Evolutionary conservation across 768 basidiomycete genomes (phyloP).

Genomic region (Epithele typhae): DNA sequence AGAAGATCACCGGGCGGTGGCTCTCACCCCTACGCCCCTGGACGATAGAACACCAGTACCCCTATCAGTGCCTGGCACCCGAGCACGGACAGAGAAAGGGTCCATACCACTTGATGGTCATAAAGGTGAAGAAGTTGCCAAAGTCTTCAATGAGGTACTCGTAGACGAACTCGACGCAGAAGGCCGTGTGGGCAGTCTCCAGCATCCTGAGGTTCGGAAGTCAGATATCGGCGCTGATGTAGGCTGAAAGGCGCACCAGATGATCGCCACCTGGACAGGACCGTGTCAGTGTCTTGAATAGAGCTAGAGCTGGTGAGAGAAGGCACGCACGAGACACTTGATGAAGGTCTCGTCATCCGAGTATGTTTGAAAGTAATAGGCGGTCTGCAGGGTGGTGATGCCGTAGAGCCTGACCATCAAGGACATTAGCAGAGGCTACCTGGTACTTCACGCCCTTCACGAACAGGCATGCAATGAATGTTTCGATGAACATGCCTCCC

Average conservation of each 20-base stretch:
- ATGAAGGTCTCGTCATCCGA: conserved; percentile 1
- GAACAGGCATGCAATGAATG: conserved; percentile 13
- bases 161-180: conserved; percentile 2
- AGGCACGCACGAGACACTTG: conserved; percentile 3
- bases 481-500: conserved; percentile 12
- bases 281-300: no score
- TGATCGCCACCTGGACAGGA: background rate
- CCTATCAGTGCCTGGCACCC: background rate
- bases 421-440: no score
- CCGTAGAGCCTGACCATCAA: conserved; percentile 11
- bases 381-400: conserved; percentile 13
- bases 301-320: background rate
- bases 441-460: no score
- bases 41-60: background rate
- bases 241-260: background rate
- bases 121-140: background rate
- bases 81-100: background rate
- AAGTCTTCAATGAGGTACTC: background rate
- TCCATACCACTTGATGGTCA: background rate
- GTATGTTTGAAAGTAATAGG: conserved; percentile 12
- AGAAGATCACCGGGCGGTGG: background rate
- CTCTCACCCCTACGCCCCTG: background rate
- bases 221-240: background rate
- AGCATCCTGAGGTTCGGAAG: background rate
- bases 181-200: background rate